Percentiles rank a stretch among this genome's conserved stretches.
phyloP scores from a whole-genome alignment of 2,329 filamentous ascomycete species.

The Cladobotryum protrusum region DNA sequence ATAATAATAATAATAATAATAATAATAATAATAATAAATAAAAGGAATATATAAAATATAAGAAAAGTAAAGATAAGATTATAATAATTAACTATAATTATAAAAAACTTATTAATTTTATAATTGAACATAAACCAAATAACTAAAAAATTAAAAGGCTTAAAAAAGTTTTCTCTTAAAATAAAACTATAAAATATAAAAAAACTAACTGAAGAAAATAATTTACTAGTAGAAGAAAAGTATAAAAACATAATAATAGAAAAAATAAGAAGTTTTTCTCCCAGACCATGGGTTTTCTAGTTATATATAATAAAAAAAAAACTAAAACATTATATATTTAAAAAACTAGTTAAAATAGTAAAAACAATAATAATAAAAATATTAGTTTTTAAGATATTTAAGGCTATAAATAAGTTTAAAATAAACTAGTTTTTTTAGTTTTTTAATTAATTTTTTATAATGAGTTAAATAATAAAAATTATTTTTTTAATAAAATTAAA shows the following conservation, averaged over 20 bases:
- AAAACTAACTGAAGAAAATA: neutral
- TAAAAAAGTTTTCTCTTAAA: neutral
- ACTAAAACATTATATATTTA: neutral
- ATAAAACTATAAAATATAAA: neutral
- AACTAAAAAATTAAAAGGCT: neutral
- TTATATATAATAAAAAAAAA: neutral
- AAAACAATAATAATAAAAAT: neutral
- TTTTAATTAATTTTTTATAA: neutral
- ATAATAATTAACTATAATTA: no score
- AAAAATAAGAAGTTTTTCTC: neutral
- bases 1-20: no score
- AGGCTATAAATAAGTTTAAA: neutral
- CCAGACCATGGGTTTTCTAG: no score
- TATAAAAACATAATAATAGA: no score
- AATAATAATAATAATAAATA: no score
- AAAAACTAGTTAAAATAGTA: neutral
- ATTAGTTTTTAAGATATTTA: neutral
- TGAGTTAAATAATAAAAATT: neutral
- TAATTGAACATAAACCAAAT: neutral
- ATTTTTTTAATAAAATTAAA: neutral
- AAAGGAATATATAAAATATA: no score
- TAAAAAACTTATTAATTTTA: neutral
- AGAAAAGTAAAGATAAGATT: no score
- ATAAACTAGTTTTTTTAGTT: neutral
- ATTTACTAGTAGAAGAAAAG: no score